A percentile compares a stretch with the other conserved stretches of the same genome.
These are phyloP conservation scores for Eutypa lata DNA, from an alignment of 2,329 filamentous ascomycete species.

Conservation along the genomic window DNA sequence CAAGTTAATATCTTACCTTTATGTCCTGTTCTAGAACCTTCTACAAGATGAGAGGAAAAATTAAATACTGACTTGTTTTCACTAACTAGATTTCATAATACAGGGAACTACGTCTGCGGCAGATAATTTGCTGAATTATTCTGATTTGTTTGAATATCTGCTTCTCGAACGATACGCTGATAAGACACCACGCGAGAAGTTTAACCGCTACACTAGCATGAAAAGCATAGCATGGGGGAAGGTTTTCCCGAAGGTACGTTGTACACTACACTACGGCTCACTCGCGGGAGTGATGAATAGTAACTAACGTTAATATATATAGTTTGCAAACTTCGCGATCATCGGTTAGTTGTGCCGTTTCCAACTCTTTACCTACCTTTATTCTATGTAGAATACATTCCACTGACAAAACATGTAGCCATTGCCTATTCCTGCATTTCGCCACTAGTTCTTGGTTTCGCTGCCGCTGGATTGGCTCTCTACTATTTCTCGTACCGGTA, in stretches of 20 bases:
- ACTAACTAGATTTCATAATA: constrained; percentile 73
- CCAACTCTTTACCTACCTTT: no score
- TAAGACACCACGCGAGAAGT: constrained; percentile 69
- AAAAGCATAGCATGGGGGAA: constrained; percentile 66
- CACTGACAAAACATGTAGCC: constrained; percentile 11
- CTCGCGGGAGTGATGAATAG: constrained; percentile 33
- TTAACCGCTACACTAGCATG: constrained; percentile 59
- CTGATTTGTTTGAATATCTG: constrained; percentile 61
- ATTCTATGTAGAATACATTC: no score
- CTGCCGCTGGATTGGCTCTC: constrained; percentile 62
- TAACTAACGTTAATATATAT: constrained; percentile 6
- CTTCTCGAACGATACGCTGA: constrained; percentile 64
- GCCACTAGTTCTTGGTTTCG: constrained; percentile 69
- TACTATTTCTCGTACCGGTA: constrained; percentile 76
- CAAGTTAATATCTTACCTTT: no score
- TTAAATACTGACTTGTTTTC: no score
- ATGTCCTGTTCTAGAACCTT: no score
- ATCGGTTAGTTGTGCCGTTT: constrained; percentile 20
- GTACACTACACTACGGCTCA: constrained; percentile 47
- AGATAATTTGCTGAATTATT: constrained; percentile 59
- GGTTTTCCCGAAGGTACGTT: constrained; percentile 53
- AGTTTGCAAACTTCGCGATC: constrained; percentile 32
- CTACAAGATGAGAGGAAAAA: no score
- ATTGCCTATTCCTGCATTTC: constrained; percentile 75
- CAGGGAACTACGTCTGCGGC: constrained; percentile 69